phyloP scores from a whole-genome alignment of 2,329 filamentous ascomycete species.

The Penicillium digitatum region DNA sequence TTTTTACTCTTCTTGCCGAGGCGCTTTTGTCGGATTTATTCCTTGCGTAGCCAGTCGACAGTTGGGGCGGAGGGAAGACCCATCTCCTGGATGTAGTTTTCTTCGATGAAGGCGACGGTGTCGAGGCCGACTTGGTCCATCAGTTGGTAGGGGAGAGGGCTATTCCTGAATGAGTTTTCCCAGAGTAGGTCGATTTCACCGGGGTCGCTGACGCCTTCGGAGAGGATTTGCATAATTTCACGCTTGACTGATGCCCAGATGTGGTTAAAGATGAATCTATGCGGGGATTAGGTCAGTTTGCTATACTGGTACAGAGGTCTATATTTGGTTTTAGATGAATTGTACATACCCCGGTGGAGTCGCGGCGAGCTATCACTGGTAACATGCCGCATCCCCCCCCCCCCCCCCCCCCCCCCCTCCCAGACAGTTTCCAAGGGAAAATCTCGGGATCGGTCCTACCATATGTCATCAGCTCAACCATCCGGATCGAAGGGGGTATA shows the following conservation, averaged over 20 bases:
- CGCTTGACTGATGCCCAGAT: slow-evolving; percentile 56
- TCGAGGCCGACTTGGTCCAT: slow-evolving; percentile 54
- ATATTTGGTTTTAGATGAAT: neutral
- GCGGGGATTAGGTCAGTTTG: neutral
- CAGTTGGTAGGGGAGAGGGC: slow-evolving; percentile 31
- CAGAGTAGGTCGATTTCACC: slow-evolving; percentile 47
- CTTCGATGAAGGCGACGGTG: slow-evolving; percentile 52
- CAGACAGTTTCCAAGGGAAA: slow-evolving; percentile 42
- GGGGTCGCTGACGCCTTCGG: slow-evolving; percentile 49
- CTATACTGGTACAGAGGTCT: neutral
- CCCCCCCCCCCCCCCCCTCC: slow-evolving; percentile 33
- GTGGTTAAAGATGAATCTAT: slow-evolving; percentile 51
- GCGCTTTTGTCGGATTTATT: slow-evolving; percentile 48
- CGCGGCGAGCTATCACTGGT: slow-evolving; percentile 44
- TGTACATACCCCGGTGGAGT: slow-evolving; percentile 44
- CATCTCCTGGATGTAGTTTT: slow-evolving; percentile 51
- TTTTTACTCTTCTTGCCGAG: slow-evolving; percentile 37
- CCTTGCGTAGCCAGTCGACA: slow-evolving; percentile 44
- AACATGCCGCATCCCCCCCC: slow-evolving; percentile 42
- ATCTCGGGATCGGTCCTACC: slow-evolving; percentile 45
- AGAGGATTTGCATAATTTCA: slow-evolving; percentile 48
- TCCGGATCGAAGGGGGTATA: slow-evolving; percentile 45
- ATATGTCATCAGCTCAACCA: slow-evolving; percentile 54
- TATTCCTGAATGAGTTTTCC: slow-evolving; percentile 36
- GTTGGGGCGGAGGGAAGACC: slow-evolving; percentile 36